Base-by-base conservation (phyloP, 2,329 filamentous ascomycete species). In the Beauveria asiatica region DNA sequence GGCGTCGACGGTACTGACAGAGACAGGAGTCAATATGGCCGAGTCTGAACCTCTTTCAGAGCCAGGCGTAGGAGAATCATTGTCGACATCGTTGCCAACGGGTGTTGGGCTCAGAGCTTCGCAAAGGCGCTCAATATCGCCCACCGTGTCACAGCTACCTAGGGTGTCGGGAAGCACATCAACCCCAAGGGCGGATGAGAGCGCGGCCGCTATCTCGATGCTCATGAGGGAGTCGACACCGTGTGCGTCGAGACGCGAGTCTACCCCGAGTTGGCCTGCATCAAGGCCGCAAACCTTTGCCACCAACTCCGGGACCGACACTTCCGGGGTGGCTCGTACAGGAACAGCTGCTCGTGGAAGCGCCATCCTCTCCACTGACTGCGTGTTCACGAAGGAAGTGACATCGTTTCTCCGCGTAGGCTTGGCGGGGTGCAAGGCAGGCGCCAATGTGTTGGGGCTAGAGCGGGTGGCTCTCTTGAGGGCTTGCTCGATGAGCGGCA, bases 151-250 rank as follows among this genome's bases (percentile, higher is more conserved):
- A 13, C 49, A 51, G 49, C 25, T 37, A 51, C 25, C 27, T 1
- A 51, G 11, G 13, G 25, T 55, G 55, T 2, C 65, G 56, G 30
- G 65, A 60, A 25, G 67, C 8, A 51, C 61, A 16, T 65, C 57
- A 19, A 70, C 52, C 16, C 65, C 66, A 27, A 69, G 66, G 16
- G 62, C 61, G 23, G 66, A 61, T 25, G 46, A 56, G 0, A 69
- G 45, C 37, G 64, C 66, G 6, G 64, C 50, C 3, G 37, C 49
- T 4, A 69, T 61, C 58, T 70, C 67, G 41, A 69, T 69, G 1
- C 65, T 64, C 33, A 68, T 57, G 1, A 70, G 62, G 0, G 68
- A 70, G 58, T 70, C 68, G 5, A 70, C 64, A 7, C 68, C 68
- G 1, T 68, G 61, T 10, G 62, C 57, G 6, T 45, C 62, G 7